Base-by-base conservation (phyloP, 2,329 filamentous ascomycete genomes). In the Claviceps capensis region DNA sequence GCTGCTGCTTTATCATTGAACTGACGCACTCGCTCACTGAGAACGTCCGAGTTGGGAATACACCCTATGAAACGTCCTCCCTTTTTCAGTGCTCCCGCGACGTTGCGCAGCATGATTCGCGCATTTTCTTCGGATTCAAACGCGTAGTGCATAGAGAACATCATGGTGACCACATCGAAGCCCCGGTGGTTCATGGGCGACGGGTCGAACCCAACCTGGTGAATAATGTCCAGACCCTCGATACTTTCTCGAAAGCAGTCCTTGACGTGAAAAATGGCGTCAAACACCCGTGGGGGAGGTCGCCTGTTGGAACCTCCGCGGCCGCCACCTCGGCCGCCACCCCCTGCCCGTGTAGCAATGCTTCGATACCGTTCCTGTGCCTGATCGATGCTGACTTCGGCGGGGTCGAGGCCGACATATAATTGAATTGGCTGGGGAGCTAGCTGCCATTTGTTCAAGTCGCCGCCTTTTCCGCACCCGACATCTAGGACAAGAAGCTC, bases 141-240 rank as follows among this genome's bases (percentile, higher is more conserved):
- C 5, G 93, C 90, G 66, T 98, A 98, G 70, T 98, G 93, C 82
- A 98, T 93, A 62, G 89, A 94, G 68, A 98, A 98, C 93, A 98
- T 98, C 81, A 95, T 95, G 63, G 85, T 89, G 56, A 98, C 91
- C 43, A 97, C 86, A 65, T 98, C 93, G 61, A 97, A 98, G 4
- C 91, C 90, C 52, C 85, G 85, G 50, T 81, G 81, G 55, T 82
- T 67, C 81, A 86, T 70, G 73, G 86, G 61, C 72, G 83, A 84
- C 0, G 78, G 74, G 62, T 95, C 87, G 60, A 95, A 95, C 22
- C 93, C 93, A 34, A 98, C 88, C 52, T 95, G 80, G 48, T 79
- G 79, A 48, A 98, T 76, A 58, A 96, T 85, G 14, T 84, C 81
- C 45, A 97, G 76, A 54, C 94, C 83, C 52, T 82, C 87, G 44